These are phyloP conservation scores for Maudiozyma pseudohumilis DNA, from an alignment of 805 yeast species.

Conservation along the genomic window DNA sequence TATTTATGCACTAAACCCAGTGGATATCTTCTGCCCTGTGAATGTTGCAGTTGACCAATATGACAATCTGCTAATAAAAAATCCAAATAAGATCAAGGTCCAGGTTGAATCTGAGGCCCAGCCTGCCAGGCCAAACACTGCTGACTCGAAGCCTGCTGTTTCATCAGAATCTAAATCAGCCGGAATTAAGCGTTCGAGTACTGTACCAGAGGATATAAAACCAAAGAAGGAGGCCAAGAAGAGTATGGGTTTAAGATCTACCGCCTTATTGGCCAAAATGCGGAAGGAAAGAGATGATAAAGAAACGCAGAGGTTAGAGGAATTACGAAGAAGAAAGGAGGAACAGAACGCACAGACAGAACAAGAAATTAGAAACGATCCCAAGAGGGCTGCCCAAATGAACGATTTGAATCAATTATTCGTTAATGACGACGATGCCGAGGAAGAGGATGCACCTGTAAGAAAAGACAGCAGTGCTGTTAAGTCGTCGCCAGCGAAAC, in stretches of 20 bases:
- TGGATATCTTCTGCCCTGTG: conserved; percentile 19
- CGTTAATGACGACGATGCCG: conserved; percentile 23
- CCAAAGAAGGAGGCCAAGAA: conserved; percentile 11
- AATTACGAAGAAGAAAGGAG: conserved; percentile 19
- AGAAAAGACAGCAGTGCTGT: neutral
- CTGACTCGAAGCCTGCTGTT: neutral
- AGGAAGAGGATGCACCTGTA: conserved; percentile 9
- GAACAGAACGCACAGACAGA: conserved; percentile 9
- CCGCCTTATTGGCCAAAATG: conserved; percentile 26
- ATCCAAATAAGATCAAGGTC: conserved; percentile 11
- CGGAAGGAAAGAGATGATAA: conserved; percentile 24
- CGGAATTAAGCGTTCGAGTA: conserved; percentile 3
- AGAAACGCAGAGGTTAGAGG: conserved; percentile 22
- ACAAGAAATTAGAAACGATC: conserved; percentile 10
- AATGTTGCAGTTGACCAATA: conserved; percentile 12
- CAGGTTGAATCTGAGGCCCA: neutral
- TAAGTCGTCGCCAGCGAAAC: neutral
- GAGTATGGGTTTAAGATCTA: conserved; percentile 22
- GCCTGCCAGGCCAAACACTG: conserved; percentile 12
- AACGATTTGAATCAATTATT: conserved; percentile 23
- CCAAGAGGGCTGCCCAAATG: conserved; percentile 24
- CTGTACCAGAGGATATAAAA: conserved; percentile 6
- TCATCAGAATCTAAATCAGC: neutral
- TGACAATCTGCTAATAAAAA: conserved; percentile 12
- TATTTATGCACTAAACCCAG: conserved; percentile 28